phyloP scores from a whole-genome alignment of 2,329 filamentous ascomycete species.

The Sporothrix schenckii region DNA sequence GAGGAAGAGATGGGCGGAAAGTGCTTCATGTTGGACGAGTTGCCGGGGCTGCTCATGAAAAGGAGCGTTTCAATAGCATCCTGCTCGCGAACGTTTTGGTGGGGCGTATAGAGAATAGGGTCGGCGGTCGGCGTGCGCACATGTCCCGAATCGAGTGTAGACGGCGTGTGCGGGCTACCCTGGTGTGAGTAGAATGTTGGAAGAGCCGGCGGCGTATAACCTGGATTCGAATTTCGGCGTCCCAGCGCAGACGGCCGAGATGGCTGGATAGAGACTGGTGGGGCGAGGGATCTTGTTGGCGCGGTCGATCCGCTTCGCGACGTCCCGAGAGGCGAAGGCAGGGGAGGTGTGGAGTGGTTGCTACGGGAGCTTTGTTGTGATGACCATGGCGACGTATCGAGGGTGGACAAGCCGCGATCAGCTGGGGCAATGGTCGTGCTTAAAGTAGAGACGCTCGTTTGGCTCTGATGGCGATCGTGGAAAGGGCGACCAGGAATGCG shows the following conservation, averaged over 20 bases:
- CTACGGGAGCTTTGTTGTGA: slow-evolving; percentile 23
- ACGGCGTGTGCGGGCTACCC: slow-evolving; percentile 44
- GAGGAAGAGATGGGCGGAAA: slow-evolving; percentile 49
- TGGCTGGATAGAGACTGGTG: slow-evolving; percentile 59
- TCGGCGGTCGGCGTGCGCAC: slow-evolving; percentile 48
- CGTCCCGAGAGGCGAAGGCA: slow-evolving; percentile 33
- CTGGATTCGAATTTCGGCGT: slow-evolving; percentile 56
- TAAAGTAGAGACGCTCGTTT: slow-evolving; percentile 30
- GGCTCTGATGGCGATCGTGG: slow-evolving; percentile 42
- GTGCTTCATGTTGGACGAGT: slow-evolving; percentile 65
- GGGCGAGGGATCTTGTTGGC: slow-evolving; percentile 50
- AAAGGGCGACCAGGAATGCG: slow-evolving; percentile 48
- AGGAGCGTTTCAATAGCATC: slow-evolving; percentile 79
- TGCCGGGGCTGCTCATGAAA: slow-evolving; percentile 79
- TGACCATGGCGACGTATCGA: slow-evolving; percentile 31
- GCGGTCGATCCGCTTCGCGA: slow-evolving; percentile 42
- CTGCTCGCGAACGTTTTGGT: slow-evolving; percentile 72
- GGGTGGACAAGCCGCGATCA: background rate
- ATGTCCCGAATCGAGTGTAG: slow-evolving; percentile 45
- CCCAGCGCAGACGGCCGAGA: slow-evolving; percentile 46
- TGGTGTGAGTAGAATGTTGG: slow-evolving; percentile 53
- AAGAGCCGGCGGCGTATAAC: slow-evolving; percentile 52
- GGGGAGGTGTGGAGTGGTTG: slow-evolving; percentile 29
- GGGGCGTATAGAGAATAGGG: slow-evolving; percentile 67
- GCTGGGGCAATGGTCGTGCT: slow-evolving; percentile 24